A percentile compares a stretch with the other conserved stretches of the same genome.
These are phyloP conservation scores for Stylonectria norvegica DNA, from an alignment of 2,329 filamentous ascomycete genomes.

Conservation along the genomic window DNA sequence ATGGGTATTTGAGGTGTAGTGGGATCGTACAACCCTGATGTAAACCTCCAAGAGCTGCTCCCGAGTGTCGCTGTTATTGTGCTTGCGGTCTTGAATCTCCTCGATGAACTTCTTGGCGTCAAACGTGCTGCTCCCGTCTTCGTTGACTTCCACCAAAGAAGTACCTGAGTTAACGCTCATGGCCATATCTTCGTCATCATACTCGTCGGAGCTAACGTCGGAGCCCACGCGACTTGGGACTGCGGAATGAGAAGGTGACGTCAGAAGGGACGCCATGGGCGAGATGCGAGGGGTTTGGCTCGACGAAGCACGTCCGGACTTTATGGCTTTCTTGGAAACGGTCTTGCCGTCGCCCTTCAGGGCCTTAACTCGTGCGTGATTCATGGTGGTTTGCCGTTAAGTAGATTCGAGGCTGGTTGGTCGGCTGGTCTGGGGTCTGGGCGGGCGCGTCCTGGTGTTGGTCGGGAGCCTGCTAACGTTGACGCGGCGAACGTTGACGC, in stretches of 20 bases:
- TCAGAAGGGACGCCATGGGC: conserved; percentile 53
- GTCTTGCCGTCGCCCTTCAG: conserved; percentile 70
- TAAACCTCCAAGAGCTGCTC: conserved; percentile 44
- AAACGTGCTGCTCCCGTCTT: conserved; percentile 65
- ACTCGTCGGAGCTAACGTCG: conserved; percentile 55
- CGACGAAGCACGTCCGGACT: conserved; percentile 56
- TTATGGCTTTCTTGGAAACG: conserved; percentile 62
- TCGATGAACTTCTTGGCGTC: conserved; percentile 61
- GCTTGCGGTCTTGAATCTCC: conserved; percentile 71
- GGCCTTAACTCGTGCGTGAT: conserved; percentile 64
- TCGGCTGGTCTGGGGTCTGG: too few species aligned
- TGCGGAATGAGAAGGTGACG: conserved; percentile 53
- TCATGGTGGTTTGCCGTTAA: conserved; percentile 50
- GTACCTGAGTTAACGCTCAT: conserved; percentile 41
- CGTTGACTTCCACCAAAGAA: conserved; percentile 51
- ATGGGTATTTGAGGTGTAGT: conserved; percentile 33
- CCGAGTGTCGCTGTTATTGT: conserved; percentile 68
- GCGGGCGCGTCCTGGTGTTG: too few species aligned
- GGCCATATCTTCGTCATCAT: conserved; percentile 44
- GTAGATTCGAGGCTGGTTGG: too few species aligned
- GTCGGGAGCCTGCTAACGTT: too few species aligned
- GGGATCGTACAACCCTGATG: conserved; percentile 52
- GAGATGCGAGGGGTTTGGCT: conserved; percentile 56
- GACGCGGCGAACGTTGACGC: too few species aligned
- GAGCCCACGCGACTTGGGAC: conserved; percentile 60